Evolutionary conservation across 306 rosid species (phyloP).

Genomic region (Dalbergia oliveri): DNA sequence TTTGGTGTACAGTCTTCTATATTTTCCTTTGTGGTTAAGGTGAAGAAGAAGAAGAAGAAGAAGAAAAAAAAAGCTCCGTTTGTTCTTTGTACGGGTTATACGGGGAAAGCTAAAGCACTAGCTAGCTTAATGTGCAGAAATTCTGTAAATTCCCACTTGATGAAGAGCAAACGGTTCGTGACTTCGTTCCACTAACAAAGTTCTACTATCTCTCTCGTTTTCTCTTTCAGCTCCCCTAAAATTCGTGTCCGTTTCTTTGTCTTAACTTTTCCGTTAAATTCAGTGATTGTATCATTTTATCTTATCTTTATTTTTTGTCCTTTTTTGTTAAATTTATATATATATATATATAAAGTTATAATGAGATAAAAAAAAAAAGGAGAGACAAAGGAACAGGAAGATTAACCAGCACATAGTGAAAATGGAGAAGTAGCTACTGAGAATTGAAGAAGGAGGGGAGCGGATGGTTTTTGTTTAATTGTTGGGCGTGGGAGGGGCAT

Average conservation of each 20-base stretch:
- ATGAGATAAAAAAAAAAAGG: background rate
- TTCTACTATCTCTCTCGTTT: slow-evolving; percentile 14
- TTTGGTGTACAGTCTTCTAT: slow-evolving; percentile 57
- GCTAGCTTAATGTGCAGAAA: slow-evolving; percentile 44
- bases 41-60: slow-evolving; percentile 30
- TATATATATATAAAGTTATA: background rate
- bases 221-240: slow-evolving; percentile 44
- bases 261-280: slow-evolving; percentile 45
- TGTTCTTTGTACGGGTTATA: slow-evolving; percentile 55
- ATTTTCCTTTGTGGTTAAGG: slow-evolving; percentile 23
- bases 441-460: slow-evolving; percentile 16
- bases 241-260: slow-evolving; percentile 53
- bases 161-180: slow-evolving; percentile 46
- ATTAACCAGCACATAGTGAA: slow-evolving; percentile 18
- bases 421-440: slow-evolving; percentile 17
- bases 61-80: slow-evolving; percentile 35
- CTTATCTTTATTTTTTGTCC: background rate
- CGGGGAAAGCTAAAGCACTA: slow-evolving; percentile 22
- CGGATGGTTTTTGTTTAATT: slow-evolving; percentile 37
- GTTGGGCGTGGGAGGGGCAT: slow-evolving; percentile 43
- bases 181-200: slow-evolving; percentile 28
- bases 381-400: background rate
- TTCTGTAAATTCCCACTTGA: slow-evolving; percentile 48
- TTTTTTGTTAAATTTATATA: background rate
- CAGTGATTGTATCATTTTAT: slow-evolving; percentile 46